These are phyloP conservation scores for Paramecium tetraurelia DNA, from an alignment of 73 alveolate genomes.

Conservation along the genomic window DNA sequence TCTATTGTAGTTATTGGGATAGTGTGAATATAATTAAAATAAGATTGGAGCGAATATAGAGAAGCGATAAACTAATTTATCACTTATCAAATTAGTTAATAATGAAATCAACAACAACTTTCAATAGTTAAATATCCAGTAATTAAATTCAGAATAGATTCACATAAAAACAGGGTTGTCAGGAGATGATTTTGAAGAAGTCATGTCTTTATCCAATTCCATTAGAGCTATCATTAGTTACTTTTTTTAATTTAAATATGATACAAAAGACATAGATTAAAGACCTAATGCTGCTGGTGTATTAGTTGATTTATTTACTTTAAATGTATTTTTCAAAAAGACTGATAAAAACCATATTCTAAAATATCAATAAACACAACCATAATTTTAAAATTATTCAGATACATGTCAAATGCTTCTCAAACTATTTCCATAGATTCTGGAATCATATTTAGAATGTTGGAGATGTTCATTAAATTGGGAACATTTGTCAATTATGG, in stretches of 20 bases:
- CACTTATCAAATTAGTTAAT: not conserved
- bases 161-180: not conserved
- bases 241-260: constrained; percentile 27
- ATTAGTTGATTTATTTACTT: not conserved
- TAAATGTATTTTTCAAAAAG: not conserved
- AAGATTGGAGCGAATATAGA: not conserved
- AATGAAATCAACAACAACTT: not conserved
- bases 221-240: not conserved
- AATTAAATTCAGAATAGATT: not conserved
- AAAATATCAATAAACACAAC: not conserved
- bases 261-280: not conserved
- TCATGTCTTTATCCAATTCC: not conserved
- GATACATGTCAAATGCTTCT: not conserved
- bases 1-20: not conserved
- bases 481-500: not conserved
- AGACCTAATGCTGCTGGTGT: constrained; percentile 38
- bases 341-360: not conserved
- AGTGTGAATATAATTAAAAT: not conserved
- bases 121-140: not conserved
- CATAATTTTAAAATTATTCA: not conserved
- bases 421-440: not conserved
- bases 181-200: constrained; percentile 25
- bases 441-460: not conserved
- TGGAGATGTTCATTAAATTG: constrained; percentile 10
- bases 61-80: not conserved